Evolutionary conservation across 805 yeast species (phyloP), one percentile per base, ranked within the genome.

Genomic region (Candida montana): DNA sequence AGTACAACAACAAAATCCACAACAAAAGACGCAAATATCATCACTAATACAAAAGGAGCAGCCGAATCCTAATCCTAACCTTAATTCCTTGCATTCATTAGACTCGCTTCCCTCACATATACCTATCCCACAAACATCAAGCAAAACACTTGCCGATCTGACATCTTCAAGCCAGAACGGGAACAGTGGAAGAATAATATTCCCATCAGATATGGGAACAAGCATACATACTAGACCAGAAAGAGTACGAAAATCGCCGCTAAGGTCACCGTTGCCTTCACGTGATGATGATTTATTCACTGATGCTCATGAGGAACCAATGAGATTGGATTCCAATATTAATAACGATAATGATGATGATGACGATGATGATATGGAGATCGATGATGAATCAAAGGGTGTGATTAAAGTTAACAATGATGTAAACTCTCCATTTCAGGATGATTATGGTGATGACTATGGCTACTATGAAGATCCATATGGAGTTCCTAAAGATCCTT

Each of bases 281-380:
- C 21, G 32, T 37, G 59, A 49, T 6, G 51, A 48, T 41, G 55
- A 45, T 15, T 31, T 45, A 20, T 38, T 40, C 34, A 50, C 48
- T 13, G 57, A 53, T 43, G 55, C 57, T 0, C 31, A 42, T 40
- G 57, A 53, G 29, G 37, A 47, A n/a, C 54, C 46, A 18, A 46
- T 39, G 33, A 20, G 28, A 7, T 31, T 39, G 27, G 35, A 35
- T 32, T 34, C 42, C 30, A 26, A 15, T 23, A 21, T 11, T 9
- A 23, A 21, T 5, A n/a, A 20, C 21, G 15, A 33, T 21, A 8
- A 8, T 19, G 5, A 19, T 7, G 16, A 41, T 24, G 47, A 48
- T 33, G 48, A 46, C 12, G 46, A 42, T 16, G 48, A 42, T 13
- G 51, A 64, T 42, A 53, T 58, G 54, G 69, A 59, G 27, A 55